Percentiles rank a stretch among this genome's conserved stretches.
phyloP scores from a whole-genome alignment of 768 basidiomycete species.

The Auriscalpium orientale region DNA sequence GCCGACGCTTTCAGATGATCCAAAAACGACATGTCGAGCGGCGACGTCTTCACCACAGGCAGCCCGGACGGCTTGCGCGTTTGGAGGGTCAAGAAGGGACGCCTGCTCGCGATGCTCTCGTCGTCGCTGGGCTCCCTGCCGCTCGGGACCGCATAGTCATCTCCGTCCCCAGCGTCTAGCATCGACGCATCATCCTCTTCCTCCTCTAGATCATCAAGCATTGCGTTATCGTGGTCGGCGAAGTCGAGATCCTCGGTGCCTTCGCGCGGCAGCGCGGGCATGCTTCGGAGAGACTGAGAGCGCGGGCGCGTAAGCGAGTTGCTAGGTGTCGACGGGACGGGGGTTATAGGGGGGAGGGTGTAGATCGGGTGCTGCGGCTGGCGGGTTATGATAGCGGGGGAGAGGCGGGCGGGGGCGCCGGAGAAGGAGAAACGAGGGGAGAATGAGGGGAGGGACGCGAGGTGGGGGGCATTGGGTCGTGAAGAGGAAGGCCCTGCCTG shows the following conservation, averaged over 20 bases:
- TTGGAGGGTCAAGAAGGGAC: background rate
- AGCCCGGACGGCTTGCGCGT: background rate
- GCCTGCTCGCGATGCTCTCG: background rate
- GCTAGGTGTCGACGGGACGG: background rate
- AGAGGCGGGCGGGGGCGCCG: constrained; percentile 12
- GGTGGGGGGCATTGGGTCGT: background rate
- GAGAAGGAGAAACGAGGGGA: constrained; percentile 8
- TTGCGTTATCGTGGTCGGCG: constrained; percentile 30
- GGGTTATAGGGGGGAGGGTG: constrained; percentile 11
- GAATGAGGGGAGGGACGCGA: background rate
- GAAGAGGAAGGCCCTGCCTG: background rate
- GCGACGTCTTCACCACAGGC: constrained; percentile 2
- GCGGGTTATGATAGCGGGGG: constrained; percentile 15
- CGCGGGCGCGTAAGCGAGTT: constrained; percentile 2
- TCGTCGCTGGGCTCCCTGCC: constrained; percentile 10
- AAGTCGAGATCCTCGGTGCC: constrained; percentile 27
- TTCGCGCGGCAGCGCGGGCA: constrained; percentile 17
- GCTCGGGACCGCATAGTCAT: constrained; percentile 5
- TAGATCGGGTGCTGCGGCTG: constrained; percentile 14
- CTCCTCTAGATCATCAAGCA: constrained; percentile 25
- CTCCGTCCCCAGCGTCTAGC: constrained; percentile 2
- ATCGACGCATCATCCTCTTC: constrained; percentile 26
- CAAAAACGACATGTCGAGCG: constrained; percentile 14
- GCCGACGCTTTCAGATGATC: constrained; percentile 4
- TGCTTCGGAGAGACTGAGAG: constrained; percentile 11